Evolutionary conservation across 176 grass and related monocot species (phyloP), one percentile per base, ranked within the genome.

Genomic region (Hsuehochloa calcarea): DNA sequence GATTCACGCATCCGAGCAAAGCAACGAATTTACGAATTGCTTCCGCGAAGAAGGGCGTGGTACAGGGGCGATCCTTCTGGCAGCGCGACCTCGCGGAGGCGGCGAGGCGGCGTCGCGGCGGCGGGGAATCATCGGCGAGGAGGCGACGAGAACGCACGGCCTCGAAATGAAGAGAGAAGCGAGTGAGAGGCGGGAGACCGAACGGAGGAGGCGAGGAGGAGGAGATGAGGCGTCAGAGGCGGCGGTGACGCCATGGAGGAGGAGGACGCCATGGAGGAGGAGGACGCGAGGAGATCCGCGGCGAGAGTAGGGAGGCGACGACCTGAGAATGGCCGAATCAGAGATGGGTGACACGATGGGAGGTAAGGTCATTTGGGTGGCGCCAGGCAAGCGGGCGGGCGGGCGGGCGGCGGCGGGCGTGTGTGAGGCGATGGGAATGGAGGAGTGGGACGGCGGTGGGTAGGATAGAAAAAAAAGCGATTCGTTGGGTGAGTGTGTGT

Each of bases 121-220:
- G 85, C 58, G 86, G 78, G 7, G 91, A 93, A 43, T 95, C 96
- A 25, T 98, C 96, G 43, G 87, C 93, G 87, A 98, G 49, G 96
- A 95, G 73, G 89, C 72, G 70, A 98, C 93, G 80, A 98, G 91
- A 58, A 98, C 89, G 86, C 95, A 89, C 60, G 93, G 92, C n/a
- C n/a, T n/a, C n/a, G n/a, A n/a, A n/a, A n/a, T n/a, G n/a, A n/a
- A n/a, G n/a, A n/a, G n/a, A n/a, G n/a, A n/a, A n/a, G n/a, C n/a
- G n/a, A n/a, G n/a, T n/a, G n/a, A n/a, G n/a, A n/a, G n/a, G n/a
- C n/a, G n/a, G n/a, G n/a, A n/a, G n/a, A n/a, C n/a, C n/a, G n/a
- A n/a, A n/a, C n/a, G n/a, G n/a, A n/a, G n/a, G n/a, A n/a, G n/a
- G n/a, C n/a, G n/a, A n/a, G n/a, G n/a, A n/a, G n/a, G n/a, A n/a